Evolutionary conservation across 441 rosid genomes (phyloP).

Genomic region (Sinapis alba): DNA sequence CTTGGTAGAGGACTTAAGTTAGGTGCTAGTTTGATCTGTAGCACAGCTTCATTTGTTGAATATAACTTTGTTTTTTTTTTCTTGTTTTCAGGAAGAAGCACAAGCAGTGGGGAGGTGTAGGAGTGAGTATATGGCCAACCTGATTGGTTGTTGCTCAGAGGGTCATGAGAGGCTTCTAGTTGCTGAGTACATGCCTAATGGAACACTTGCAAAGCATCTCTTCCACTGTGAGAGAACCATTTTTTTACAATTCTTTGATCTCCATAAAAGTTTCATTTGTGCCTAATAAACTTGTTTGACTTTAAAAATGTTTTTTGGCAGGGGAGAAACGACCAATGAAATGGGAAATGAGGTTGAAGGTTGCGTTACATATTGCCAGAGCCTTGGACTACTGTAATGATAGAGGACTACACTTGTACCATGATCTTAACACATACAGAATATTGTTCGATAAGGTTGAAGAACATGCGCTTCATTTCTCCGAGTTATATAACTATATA

Average conservation of each 20-base stretch:
- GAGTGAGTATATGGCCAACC: slow-evolving; percentile 67
- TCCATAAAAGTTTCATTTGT: not conserved
- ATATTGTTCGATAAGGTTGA: slow-evolving; percentile 37
- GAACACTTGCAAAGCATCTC: slow-evolving; percentile 73
- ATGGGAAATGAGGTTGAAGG: slow-evolving; percentile 42
- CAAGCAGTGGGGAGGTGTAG: slow-evolving; percentile 65
- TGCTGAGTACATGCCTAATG: slow-evolving; percentile 72
- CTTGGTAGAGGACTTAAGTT: too few relatives aligned
- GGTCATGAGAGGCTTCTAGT: slow-evolving; percentile 71
- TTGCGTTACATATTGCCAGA: slow-evolving; percentile 36
- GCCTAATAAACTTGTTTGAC: not conserved
- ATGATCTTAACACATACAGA: slow-evolving; percentile 45
- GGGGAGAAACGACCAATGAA: slow-evolving; percentile 48
- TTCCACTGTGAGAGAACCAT: slow-evolving; percentile 55
- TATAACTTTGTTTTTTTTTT: not conserved
- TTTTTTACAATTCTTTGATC: not conserved
- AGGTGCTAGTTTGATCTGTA: not conserved
- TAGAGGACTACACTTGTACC: slow-evolving; percentile 40
- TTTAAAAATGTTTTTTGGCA: slow-evolving; percentile 1
- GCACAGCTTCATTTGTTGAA: not conserved
- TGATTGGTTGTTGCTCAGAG: slow-evolving; percentile 70
- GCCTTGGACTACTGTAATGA: slow-evolving; percentile 42
- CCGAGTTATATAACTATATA: not conserved
- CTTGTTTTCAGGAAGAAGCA: slow-evolving; percentile 56
- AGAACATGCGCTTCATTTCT: too few relatives aligned